Conservation (phyloP, 306 rosid species). For the Lotus japonicus region DNA sequence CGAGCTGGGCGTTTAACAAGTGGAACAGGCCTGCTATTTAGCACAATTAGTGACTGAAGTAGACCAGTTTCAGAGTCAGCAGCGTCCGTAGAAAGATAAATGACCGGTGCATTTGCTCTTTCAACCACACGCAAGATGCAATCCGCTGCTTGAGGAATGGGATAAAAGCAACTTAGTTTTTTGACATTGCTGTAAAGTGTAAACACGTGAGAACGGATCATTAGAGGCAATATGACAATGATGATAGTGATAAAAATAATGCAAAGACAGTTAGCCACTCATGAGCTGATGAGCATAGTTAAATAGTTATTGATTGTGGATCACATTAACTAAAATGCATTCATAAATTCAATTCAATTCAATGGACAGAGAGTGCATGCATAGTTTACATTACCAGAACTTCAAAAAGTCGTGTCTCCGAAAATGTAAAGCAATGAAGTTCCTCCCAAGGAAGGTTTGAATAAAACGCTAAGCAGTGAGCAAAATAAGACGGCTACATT, state of each 20-base stretch:
- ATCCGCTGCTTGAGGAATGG: slow-evolving; percentile 86
- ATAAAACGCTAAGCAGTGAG: slow-evolving; percentile 86
- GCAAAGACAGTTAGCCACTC: not conserved
- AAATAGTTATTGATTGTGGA: not conserved
- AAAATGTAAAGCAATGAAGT: slow-evolving; percentile 63
- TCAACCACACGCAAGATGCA: slow-evolving; percentile 56
- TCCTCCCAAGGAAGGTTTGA: slow-evolving; percentile 81
- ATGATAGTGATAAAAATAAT: not conserved
- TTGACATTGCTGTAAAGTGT: slow-evolving; percentile 67
- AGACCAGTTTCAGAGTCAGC: slow-evolving; percentile 76
- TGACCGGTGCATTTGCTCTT: slow-evolving; percentile 55
- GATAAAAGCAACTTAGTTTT: slow-evolving; percentile 79
- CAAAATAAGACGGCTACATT: slow-evolving; percentile 68
- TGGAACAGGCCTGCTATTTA: slow-evolving; percentile 58
- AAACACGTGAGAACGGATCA: slow-evolving; percentile 9
- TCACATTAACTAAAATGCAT: not conserved
- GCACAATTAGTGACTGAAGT: slow-evolving; percentile 59
- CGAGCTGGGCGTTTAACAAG: slow-evolving; percentile 79
- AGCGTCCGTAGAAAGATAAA: slow-evolving; percentile 84
- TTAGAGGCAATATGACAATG: not conserved
- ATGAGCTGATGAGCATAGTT: not conserved
- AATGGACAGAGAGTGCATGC: no score
- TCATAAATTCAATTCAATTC: no score
- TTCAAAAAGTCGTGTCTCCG: slow-evolving; percentile 75
- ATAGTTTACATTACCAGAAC: no score